Evolutionary conservation across 176 grass and related monocot species (phyloP), one percentile per base, ranked within the genome.

Genomic region (Areca catechu): DNA sequence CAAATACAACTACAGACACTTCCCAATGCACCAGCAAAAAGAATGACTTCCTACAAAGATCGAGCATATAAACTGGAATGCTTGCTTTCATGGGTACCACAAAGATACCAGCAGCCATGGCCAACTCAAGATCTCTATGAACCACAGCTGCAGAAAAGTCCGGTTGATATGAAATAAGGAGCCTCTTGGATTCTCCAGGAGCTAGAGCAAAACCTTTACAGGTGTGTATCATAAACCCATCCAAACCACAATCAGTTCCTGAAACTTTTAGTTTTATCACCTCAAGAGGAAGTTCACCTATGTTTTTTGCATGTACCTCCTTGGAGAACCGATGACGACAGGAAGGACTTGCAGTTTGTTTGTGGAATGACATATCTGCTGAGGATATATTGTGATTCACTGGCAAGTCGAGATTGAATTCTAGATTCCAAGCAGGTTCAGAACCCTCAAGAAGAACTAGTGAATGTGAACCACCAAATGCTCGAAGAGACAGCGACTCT

Each of bases 261-360:
- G 92, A 97, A 76, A 97, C 63, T 76, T 79, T 66, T 16, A 97
- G 68, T 50, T 82, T 91, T 50, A 77, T 85, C 27, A 97, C 80
- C 66, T 63, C 61, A 59, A 97, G 80, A 73, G 86, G 92, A 64
- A 97, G 80, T 58, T 97, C 92, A 4, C 92, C 92, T 4, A 62
- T 97, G 57, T 97, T 97, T 82, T 97, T 97, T 3, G 85, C 86
- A 77, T 75, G 66, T 82, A 97, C 75, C 62, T 91, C 83, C 60
- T 97, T 97, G 51, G 74, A 88, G 60, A 97, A 53, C 22, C 49
- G 61, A 59, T 85, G 75, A 53, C 60, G 68, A 65, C 92, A 97
- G 5, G 74, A 78, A 71, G 78, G 63, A 23, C 60, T 74, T 14
- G 30, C 53, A 50, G 37, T 69, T 57, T 79, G 70, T 22, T 64